Evolutionary conservation across 805 yeast species (phyloP).

Genomic region (Zygoascus bituminiphila): DNA sequence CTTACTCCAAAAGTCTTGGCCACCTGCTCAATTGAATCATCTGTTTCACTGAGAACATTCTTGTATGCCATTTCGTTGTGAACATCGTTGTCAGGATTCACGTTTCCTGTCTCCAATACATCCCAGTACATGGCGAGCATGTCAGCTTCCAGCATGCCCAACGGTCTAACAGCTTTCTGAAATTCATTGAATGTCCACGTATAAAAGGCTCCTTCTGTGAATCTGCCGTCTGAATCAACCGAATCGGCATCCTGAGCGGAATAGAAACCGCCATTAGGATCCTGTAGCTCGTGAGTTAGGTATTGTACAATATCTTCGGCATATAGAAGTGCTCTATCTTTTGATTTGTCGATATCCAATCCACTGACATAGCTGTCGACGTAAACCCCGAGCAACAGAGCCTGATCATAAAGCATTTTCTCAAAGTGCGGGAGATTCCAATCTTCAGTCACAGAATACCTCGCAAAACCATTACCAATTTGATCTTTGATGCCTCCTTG

Average conservation of each 20-base stretch:
- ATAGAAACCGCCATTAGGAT: slow-evolving; percentile 22
- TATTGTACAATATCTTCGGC: slow-evolving; percentile 21
- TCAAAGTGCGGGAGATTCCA: slow-evolving; percentile 36
- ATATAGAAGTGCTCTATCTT: slow-evolving; percentile 15
- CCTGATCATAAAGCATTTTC: slow-evolving; percentile 33
- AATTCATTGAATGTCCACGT: slow-evolving; percentile 31
- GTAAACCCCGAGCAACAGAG: slow-evolving; percentile 28
- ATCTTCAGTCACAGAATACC: slow-evolving; percentile 32
- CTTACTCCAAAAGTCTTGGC: slow-evolving; percentile 30
- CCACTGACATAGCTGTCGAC: slow-evolving; percentile 12
- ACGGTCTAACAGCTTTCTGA: slow-evolving; percentile 11
- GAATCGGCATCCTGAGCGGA: slow-evolving; percentile 32
- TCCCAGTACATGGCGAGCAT: slow-evolving; percentile 31
- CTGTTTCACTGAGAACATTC: slow-evolving; percentile 28
- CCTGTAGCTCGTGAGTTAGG: slow-evolving; percentile 16
- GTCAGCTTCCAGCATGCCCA: slow-evolving; percentile 23
- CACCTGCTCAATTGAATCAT: slow-evolving; percentile 7
- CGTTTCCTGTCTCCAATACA: slow-evolving; percentile 31
- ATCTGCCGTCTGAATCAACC: slow-evolving; percentile 15
- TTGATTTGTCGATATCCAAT: slow-evolving; percentile 4
- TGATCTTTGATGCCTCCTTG: slow-evolving; percentile 33
- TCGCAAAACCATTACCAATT: slow-evolving; percentile 30
- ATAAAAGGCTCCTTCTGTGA: slow-evolving; percentile 29
- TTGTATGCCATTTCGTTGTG: slow-evolving; percentile 25
- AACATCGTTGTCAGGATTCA: slow-evolving; percentile 27